Evolutionary conservation across 2,329 filamentous ascomycete genomes (phyloP).

Genomic region (Aspergillus sp.): DNA sequence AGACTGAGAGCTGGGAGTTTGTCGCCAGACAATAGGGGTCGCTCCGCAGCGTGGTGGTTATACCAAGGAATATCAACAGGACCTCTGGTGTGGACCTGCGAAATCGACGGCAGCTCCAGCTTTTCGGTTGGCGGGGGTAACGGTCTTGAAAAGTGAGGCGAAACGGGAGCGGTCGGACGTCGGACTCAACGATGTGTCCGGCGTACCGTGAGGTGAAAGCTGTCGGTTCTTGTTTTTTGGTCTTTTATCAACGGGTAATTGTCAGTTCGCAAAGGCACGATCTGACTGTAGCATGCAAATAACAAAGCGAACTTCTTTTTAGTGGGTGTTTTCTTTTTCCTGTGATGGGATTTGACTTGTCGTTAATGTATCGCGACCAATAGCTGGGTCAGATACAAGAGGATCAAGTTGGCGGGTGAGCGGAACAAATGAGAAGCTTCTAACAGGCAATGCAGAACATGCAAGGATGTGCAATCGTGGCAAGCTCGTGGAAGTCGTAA

Average conservation of each 20-base stretch:
- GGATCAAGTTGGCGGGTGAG: neutral
- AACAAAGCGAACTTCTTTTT: neutral
- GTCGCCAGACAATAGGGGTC: slow-evolving; percentile 69
- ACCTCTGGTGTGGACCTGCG: slow-evolving; percentile 79
- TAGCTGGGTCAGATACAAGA: slow-evolving; percentile 3
- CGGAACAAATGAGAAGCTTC: slow-evolving; percentile 20
- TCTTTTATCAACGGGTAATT: neutral
- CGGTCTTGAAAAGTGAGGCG: slow-evolving; percentile 28
- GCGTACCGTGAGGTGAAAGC: slow-evolving; percentile 18
- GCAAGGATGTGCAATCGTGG: slow-evolving; percentile 32
- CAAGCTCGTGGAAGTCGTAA: slow-evolving; percentile 38
- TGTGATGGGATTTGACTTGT: slow-evolving; percentile 6
- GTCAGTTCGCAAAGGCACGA: neutral
- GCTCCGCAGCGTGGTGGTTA: slow-evolving; percentile 66
- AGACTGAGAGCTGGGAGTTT: slow-evolving; percentile 71
- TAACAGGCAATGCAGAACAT: slow-evolving; percentile 28
- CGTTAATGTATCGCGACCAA: slow-evolving; percentile 6
- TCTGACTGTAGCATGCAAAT: slow-evolving; percentile 13
- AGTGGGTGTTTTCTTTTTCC: slow-evolving; percentile 5
- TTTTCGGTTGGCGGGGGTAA: slow-evolving; percentile 68
- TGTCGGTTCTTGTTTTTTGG: neutral
- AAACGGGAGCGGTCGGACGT: slow-evolving; percentile 21
- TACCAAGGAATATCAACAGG: slow-evolving; percentile 70
- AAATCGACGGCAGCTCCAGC: slow-evolving; percentile 90
- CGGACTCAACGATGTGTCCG: slow-evolving; percentile 26